Evolutionary conservation across 371 early-diverging fungal genomes (phyloP), one percentile per base, ranked within the genome.

Genomic region (Chytridium lagenaria): DNA sequence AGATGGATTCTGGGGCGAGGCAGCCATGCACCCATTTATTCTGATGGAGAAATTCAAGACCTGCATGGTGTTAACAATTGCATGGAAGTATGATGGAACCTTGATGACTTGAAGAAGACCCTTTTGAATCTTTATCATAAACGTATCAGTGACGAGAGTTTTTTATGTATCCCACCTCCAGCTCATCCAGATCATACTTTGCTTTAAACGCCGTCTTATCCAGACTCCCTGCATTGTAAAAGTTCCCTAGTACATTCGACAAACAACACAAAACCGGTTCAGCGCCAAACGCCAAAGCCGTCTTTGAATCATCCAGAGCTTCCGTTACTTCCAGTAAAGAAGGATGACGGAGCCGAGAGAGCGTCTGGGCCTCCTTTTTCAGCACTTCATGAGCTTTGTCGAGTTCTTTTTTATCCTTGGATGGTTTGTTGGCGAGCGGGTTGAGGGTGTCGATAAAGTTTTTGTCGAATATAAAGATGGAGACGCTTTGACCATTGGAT

Each of bases 301-400:
- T 49, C 57, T 36, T 84, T 5, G 92, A 89, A 63, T 94, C 94
- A 33, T 89, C 91, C 19, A 93, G 78, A 1, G 94, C 92, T 67
- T 94, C 95, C 2, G 92, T 89, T 16, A 94, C 90, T 76, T 92
- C 92, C 52, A 95, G 78, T 69, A 95, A 83, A 31, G 89, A 87
- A 1, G 95, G 95, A 73, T 95, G 95, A 59, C 95, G 88, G 69
- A 95, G 77, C 38, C 92, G 86, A n/a, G 93, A 82, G 28, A 94
- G 82, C 75, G 50, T 72, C 44, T 67, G 37, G 61, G 85, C 91
- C 83, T 93, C 92, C 70, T 84, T 84, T 73, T 88, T 89, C 36
- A 92, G 78, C 49, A 89, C 71, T 44, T 89, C 90, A 36, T 88
- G 81, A 19, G 92, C 83, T 37, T 73, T 71, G 52, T 89, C 88